These are phyloP conservation scores for Taiozyma sp. DNA, from an alignment of 1,139 yeast species.

Conservation along the genomic window DNA sequence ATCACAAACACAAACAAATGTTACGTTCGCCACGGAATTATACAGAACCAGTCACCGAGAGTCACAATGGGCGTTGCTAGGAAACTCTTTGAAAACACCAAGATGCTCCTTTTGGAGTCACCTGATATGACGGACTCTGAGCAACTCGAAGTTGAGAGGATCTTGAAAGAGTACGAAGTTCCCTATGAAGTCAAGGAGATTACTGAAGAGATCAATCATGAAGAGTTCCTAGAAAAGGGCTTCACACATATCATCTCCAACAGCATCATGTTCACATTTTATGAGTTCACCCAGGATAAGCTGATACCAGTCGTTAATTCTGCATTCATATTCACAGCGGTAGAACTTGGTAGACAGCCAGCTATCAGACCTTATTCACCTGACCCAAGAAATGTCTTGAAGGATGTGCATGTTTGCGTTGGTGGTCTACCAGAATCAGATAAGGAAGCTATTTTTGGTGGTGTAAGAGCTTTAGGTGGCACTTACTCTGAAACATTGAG, in stretches of 20 bases:
- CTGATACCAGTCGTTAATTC: conserved; percentile 68
- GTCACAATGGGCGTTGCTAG: conserved; percentile 4
- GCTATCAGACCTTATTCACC: conserved; percentile 53
- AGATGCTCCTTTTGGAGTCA: conserved; percentile 38
- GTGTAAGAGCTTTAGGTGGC: conserved; percentile 73
- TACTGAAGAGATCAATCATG: conserved; percentile 13
- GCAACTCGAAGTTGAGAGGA: conserved; percentile 21
- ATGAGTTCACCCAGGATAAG: conserved; percentile 40
- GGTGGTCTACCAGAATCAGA: conserved; percentile 57
- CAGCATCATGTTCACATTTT: conserved; percentile 49
- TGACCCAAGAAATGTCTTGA: conserved; percentile 59
- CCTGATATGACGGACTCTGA: conserved; percentile 25
- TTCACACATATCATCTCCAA: conserved; percentile 55
- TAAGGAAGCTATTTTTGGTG: conserved; percentile 59
- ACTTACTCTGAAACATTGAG: conserved; percentile 58
- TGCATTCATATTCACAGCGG: conserved; percentile 55
- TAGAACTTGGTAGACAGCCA: conserved; percentile 37
- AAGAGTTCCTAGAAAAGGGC: conserved; percentile 17
- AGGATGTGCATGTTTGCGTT: conserved; percentile 55
- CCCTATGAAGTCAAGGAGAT: conserved; percentile 17
- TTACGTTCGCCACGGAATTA: neutral
- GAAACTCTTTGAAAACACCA: conserved; percentile 34
- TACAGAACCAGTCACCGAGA: neutral
- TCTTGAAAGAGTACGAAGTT: conserved; percentile 22
- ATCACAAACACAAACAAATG: neutral